phyloP scores from a whole-genome alignment of 2,329 filamentous ascomycete genomes.

The Thermothelomyces thermophilus region DNA sequence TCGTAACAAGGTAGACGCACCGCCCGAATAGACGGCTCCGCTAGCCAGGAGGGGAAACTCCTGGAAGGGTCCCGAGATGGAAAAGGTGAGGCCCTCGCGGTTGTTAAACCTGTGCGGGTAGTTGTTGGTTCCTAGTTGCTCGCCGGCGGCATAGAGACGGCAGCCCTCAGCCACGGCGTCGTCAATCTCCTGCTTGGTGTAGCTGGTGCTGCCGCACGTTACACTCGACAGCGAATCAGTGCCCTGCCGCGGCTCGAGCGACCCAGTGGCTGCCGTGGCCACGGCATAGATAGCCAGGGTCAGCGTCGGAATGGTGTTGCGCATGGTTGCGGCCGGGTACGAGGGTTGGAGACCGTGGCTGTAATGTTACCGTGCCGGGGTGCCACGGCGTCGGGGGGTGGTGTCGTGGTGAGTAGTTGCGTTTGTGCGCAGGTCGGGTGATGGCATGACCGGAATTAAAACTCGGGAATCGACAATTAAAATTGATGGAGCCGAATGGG shows the following conservation, averaged over 20 bases:
- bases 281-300: constrained; percentile 9
- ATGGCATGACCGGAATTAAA: no score
- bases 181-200: constrained; percentile 16
- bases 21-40: constrained; percentile 13
- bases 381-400: background rate
- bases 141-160: constrained; percentile 12
- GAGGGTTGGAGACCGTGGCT: background rate
- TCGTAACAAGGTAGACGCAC: constrained; percentile 10
- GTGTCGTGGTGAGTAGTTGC: background rate
- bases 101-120: constrained; percentile 24
- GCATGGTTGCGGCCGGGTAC: constrained; percentile 9
- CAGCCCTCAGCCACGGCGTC: constrained; percentile 19
- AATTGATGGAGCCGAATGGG: background rate
- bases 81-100: constrained; percentile 17
- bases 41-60: constrained; percentile 19
- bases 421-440: background rate
- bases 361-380: background rate
- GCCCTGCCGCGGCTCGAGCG: constrained; percentile 10
- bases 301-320: constrained; percentile 6
- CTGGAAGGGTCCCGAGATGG: constrained; percentile 16
- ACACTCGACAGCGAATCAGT: constrained; percentile 11
- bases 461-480: no score
- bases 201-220: constrained; percentile 12
- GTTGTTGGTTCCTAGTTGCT: constrained; percentile 17
- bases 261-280: background rate